Evolutionary conservation across 805 yeast genomes (phyloP), one percentile per base, ranked within the genome.

Genomic region (Pichia thaimueangensis): DNA sequence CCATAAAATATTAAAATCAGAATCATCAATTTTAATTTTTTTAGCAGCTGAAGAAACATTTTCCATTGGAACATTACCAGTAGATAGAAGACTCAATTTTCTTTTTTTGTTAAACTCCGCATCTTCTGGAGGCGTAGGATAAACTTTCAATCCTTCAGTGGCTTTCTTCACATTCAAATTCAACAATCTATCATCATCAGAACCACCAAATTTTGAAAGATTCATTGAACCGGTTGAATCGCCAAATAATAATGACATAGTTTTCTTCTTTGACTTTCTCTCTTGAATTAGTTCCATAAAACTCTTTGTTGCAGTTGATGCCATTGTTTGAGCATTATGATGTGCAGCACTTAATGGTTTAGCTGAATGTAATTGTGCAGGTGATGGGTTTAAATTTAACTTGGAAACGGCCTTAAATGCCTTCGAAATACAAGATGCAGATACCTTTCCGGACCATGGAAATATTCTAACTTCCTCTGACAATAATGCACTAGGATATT

Each of bases 401-500:
- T 35, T 29, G 2, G 8, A 3, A 20, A 35, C 30, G 6, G 46
- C 33, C 13, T 63, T 62, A 53, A 76, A 74, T 0, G 76, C 70
- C 6, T 73, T 64, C 1, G 65, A 47, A 16, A 76, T 62, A 12
- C 72, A 69, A 15, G 57, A 56, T 1, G 78, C 70, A 36, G 66
- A 68, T n/a, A 73, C 62, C 30, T 68, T 70, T 34, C 75, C 67
- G 2, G 58, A 65, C 60, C 62, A 59, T 24, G 34, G 22, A 3
- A 34, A n/a, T 6, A 33, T 5, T 15, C 17, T 25, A 11, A 31
- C 15, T 12, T 35, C 45, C 3, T 25, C 33, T 9, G 38, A 40
- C 4, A 35, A 32, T 22, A 24, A 24, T 15, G 38, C 28, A 23
- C 20, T 20, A 6, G 30, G 20, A 16, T 21, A 37, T 35, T 39